These are phyloP conservation scores for Plasmodium malariae DNA, from an alignment of 169 alveolate genomes.

Conservation along the genomic window DNA sequence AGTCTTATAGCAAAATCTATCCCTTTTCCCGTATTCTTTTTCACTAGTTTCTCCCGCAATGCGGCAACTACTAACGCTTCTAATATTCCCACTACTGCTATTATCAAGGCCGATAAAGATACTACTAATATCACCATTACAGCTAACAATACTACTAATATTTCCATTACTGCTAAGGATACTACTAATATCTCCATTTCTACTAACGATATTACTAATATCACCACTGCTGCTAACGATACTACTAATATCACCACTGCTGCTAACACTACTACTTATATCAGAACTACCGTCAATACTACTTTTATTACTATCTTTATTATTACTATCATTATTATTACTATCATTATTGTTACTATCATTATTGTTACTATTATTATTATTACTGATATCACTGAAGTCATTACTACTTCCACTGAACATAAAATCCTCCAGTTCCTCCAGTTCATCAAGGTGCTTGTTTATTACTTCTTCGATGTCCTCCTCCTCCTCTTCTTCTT, in stretches of 20 bases:
- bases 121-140: no score
- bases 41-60: background rate
- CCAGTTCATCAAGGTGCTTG: constrained; percentile 9
- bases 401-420: background rate
- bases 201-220: no score
- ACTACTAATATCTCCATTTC: background rate
- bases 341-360: no score
- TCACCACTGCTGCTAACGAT: no score
- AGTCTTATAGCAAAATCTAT: background rate
- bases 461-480: constrained; percentile 24
- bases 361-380: background rate
- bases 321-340: no score
- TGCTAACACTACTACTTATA: background rate
- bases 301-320: background rate
- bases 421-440: constrained; percentile 1
- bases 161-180: no score
- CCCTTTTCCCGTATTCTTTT: background rate
- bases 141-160: no score
- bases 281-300: background rate
- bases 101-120: no score
- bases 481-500: background rate
- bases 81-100: background rate
- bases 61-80: background rate
- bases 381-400: no score
- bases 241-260: background rate